These are phyloP conservation scores for Linanthus parryae DNA, from an alignment of 148 eudicot species.

Conservation along the genomic window DNA sequence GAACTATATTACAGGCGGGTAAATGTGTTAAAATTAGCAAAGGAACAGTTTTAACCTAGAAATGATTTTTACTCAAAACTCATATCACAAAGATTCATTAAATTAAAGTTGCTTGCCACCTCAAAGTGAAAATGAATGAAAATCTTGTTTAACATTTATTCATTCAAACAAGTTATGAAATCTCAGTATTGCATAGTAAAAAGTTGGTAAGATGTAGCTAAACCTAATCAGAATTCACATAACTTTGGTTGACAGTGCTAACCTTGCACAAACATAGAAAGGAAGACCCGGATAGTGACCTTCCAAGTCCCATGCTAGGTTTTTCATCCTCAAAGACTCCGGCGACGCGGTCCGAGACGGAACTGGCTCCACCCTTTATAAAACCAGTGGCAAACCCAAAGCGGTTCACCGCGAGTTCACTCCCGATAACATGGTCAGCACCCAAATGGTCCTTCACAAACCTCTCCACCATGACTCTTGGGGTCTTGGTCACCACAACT, in stretches of 20 bases:
- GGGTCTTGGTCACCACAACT: constrained; percentile 63
- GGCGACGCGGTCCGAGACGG: constrained; percentile 23
- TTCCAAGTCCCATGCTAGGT: constrained; percentile 61
- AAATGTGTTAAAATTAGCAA: too few species aligned
- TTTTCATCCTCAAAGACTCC: constrained; percentile 41
- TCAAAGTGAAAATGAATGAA: too few species aligned
- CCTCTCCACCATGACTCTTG: constrained; percentile 75
- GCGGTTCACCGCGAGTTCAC: constrained; percentile 45
- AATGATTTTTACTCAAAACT: too few species aligned
- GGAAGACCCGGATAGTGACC: constrained; percentile 16
- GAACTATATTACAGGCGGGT: too few species aligned
- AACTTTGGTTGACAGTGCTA: not conserved
- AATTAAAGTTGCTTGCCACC: too few species aligned
- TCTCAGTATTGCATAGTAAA: too few species aligned
- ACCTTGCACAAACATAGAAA: constrained; percentile 58
- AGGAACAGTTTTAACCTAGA: too few species aligned
- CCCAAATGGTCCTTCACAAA: constrained; percentile 69
- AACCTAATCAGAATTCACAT: not conserved
- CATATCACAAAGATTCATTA: too few species aligned
- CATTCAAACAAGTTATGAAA: too few species aligned
- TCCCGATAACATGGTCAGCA: constrained; percentile 67
- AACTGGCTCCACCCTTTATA: constrained; percentile 27
- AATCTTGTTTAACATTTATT: too few species aligned
- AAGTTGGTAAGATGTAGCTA: too few species aligned
- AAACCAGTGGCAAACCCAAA: constrained; percentile 64